phyloP scores from a whole-genome alignment of 352 stramenopile species.

The Thalassiosira gravida region DNA sequence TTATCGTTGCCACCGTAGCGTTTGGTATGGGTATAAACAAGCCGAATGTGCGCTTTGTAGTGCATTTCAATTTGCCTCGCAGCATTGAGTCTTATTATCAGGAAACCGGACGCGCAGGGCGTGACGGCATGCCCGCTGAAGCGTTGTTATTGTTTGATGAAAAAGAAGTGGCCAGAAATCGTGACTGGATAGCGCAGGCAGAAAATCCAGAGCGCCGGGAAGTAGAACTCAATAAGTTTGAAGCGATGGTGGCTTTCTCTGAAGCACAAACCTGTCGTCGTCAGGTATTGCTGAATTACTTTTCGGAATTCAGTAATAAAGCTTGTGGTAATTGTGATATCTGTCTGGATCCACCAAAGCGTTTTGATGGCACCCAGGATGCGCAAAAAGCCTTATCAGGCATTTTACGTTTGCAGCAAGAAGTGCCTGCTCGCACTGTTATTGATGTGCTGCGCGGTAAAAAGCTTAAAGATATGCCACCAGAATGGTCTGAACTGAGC shows the following conservation, averaged over 20 bases:
- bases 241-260: conserved; percentile 69
- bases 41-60: conserved; percentile 52
- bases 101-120: conserved; percentile 92
- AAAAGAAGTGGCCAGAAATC: conserved; percentile 77
- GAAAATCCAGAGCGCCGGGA: no score
- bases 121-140: conserved; percentile 89
- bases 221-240: no score
- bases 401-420: no score
- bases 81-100: conserved; percentile 88
- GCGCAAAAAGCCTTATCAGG: no score
- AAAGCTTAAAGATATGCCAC: no score
- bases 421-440: no score
- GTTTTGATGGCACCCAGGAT: no score
- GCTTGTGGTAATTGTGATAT: conserved; percentile 88
- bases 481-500: no score
- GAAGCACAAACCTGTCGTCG: conserved; percentile 83
- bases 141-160: conserved; percentile 75
- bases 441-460: no score
- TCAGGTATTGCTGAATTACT: conserved; percentile 86
- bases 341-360: conserved; percentile 81
- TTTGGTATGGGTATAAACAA: conserved; percentile 99
- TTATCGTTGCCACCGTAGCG: conserved; percentile 92
- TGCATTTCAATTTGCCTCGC: conserved; percentile 73
- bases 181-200: conserved; percentile 51
- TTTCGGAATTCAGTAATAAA: conserved; percentile 85